Conservation (phyloP, 495 filamentous ascomycete genomes). For the Ascodesmis nigricans region DNA sequence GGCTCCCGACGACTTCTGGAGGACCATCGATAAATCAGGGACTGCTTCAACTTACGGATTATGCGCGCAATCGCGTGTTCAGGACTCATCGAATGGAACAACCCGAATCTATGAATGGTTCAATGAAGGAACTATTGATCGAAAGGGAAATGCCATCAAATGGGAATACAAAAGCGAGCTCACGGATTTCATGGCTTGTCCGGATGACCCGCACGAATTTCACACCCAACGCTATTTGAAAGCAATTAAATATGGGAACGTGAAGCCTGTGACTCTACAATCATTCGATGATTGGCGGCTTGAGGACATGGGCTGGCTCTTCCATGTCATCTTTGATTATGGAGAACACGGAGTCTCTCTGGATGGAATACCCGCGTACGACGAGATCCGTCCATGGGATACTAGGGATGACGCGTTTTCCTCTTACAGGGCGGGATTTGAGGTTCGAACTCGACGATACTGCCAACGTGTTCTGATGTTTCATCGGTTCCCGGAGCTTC, state of each 20-base stretch:
- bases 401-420: slow-evolving; percentile 21
- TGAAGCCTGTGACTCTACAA: not conserved
- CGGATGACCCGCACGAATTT: not conserved
- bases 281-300: too few species aligned
- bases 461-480: slow-evolving; percentile 23
- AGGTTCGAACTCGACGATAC: slow-evolving; percentile 21
- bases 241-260: slow-evolving; percentile 19
- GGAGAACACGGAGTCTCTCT: too few species aligned
- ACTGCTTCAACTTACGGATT: too few species aligned
- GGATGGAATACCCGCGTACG: not conserved
- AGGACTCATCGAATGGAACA: too few species aligned
- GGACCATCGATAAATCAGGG: too few species aligned
- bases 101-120: too few species aligned
- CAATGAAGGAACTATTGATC: too few species aligned
- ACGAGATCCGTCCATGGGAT: slow-evolving; percentile 4
- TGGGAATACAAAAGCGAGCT: too few species aligned
- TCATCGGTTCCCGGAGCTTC: slow-evolving; percentile 19
- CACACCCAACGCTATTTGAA: slow-evolving; percentile 14
- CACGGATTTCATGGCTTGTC: too few species aligned
- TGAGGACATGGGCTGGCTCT: slow-evolving; percentile 16
- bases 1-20: slow-evolving; percentile 4
- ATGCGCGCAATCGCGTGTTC: too few species aligned
- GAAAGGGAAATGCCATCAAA: too few species aligned
- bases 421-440: slow-evolving; percentile 13
- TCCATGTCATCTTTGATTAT: slow-evolving; percentile 24